Conservation (phyloP, 441 rosid genomes). For the Cnidoscolus chayamansa region DNA sequence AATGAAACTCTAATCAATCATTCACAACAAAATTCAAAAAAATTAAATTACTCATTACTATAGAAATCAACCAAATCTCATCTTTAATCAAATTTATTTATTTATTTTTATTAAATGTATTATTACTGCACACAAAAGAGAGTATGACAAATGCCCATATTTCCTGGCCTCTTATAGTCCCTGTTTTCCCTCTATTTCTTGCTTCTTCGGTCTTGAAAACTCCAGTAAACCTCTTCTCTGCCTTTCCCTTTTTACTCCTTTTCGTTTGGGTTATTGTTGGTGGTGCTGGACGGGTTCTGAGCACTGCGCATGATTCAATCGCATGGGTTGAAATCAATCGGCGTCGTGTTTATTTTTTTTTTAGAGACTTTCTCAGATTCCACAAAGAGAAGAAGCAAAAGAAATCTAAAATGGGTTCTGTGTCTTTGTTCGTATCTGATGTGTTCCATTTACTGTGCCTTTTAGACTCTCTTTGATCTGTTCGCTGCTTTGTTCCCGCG, state of each 20-base stretch:
- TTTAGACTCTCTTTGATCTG: conserved; percentile 56
- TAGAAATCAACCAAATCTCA: no score
- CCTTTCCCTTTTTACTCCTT: neutral
- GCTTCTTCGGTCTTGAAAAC: neutral
- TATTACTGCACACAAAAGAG: neutral
- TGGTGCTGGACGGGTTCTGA: conserved; percentile 18
- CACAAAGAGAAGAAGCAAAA: conserved; percentile 16
- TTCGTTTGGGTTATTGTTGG: neutral
- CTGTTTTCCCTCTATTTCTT: conserved; percentile 2
- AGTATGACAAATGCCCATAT: conserved; percentile 23
- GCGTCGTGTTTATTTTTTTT: conserved; percentile 26
- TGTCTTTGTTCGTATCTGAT: conserved; percentile 46
- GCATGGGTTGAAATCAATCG: conserved; percentile 35
- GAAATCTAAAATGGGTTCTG: conserved; percentile 34
- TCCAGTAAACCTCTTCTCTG: neutral
- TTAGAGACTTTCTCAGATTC: conserved; percentile 68
- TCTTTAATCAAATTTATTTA: neutral
- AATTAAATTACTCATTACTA: no score
- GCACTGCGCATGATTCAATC: conserved; percentile 52
- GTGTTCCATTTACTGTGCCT: conserved; percentile 49
- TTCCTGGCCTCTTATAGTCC: conserved; percentile 21
- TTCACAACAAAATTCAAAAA: no score
- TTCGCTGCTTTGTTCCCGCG: conserved; percentile 45
- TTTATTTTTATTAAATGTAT: neutral
- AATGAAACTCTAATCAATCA: no score